Percentiles rank a stretch among this genome's conserved stretches.
phyloP scores from a whole-genome alignment of 1,139 yeast species.

The Casaregolazyma lundiana region DNA sequence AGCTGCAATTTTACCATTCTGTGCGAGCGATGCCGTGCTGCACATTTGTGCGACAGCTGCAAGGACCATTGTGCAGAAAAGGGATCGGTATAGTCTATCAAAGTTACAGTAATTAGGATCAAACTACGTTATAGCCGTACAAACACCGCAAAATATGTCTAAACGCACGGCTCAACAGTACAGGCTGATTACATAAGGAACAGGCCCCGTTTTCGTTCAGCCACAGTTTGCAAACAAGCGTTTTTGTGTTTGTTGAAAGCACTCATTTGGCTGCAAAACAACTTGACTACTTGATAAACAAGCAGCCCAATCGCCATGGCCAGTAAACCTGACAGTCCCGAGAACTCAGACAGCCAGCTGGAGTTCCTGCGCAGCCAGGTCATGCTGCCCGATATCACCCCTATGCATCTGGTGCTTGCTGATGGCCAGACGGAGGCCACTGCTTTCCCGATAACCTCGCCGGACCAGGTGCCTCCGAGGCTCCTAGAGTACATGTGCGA shows the following conservation, averaged over 20 bases:
- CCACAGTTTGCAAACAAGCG: too few species aligned
- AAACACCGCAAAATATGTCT: too few species aligned
- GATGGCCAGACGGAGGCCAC: conserved; percentile 93
- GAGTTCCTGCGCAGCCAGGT: conserved; percentile 38
- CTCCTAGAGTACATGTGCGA: conserved; percentile 77
- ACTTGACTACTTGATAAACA: too few species aligned
- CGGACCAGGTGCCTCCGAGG: conserved; percentile 64
- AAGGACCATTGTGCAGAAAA: conserved; percentile 40
- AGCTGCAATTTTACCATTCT: conserved; percentile 57
- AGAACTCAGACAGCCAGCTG: conserved; percentile 12
- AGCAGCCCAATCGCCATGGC: too few species aligned
- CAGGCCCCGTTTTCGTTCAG: too few species aligned
- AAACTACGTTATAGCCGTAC: too few species aligned
- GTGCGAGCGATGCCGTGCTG: conserved; percentile 57
- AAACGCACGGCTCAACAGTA: too few species aligned
- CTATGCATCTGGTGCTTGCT: conserved; percentile 40
- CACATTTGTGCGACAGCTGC: conserved; percentile 88
- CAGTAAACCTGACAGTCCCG: neutral
- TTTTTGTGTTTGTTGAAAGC: too few species aligned
- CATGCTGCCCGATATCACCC: conserved; percentile 27
- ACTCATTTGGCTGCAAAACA: too few species aligned
- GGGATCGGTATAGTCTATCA: neutral
- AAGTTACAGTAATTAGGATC: neutral
- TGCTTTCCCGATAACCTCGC: conserved; percentile 72
- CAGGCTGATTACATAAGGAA: too few species aligned